Evolutionary conservation across 352 stramenopile species (phyloP), one percentile per base, ranked within the genome.

Genomic region (Pythium folliculosum): DNA sequence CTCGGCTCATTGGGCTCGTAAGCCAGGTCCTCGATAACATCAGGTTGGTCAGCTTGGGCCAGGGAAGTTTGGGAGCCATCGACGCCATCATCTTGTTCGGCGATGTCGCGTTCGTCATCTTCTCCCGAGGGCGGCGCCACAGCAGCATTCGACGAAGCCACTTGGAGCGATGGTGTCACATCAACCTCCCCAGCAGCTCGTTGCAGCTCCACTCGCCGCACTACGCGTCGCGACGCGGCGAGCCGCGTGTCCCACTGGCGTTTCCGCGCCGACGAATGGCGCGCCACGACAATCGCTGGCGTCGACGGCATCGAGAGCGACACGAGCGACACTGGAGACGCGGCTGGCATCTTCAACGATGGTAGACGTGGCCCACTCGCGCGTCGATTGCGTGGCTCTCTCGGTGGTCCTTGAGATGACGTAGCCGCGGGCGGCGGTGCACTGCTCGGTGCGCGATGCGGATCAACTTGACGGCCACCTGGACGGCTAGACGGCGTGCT

Each of bases 231-330:
- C 25, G 56, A 27, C 43, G 30, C 40, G 3, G 44, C 19, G 22
- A 63, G 9, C 22, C 44, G 22, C 17, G 56, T 32, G 7, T 35
- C 32, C 56, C 56, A 54, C 2, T 12, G 27, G 2, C 56, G 56
- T 25, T 63, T 63, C 5, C 23, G 45, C 2, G 27, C n/a, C 27
- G 40, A 61, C 56, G 17, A 0, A 13, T 38, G 19, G 2, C 23
- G 43, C 44, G 44, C 23, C 40, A 63, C 40, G 40, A 54, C 25
- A 23, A 63, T 63, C 23, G 25, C 30, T 1, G 55, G 55, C 22
- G 38, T 58, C n/a, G 51, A 14, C 23, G 38, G 49, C 49, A 55
- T 5, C 49, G 49, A 38, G 2, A 55, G 23, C 13, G 49, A 55
- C 49, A 55, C 23, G 3, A 55, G 5, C 14, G 49, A 32, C 22